Conservation (phyloP, 2,329 filamentous ascomycete genomes). For the Aspergillus tanneri region DNA sequence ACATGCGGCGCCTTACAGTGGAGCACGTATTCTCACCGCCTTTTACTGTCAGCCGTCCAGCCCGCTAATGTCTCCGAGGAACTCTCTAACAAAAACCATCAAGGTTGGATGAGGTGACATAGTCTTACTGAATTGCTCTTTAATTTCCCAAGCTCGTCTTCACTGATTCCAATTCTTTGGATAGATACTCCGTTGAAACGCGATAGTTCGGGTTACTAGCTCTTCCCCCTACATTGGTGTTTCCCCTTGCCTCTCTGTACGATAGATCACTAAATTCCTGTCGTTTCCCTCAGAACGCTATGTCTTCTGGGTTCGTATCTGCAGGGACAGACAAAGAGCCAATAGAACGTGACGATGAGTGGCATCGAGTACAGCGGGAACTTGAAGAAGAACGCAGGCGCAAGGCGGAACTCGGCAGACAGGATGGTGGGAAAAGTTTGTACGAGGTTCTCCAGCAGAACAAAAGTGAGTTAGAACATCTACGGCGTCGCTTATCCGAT, state of each 20-base stretch:
- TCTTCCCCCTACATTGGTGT: no score
- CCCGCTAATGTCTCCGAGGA: no score
- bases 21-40: no score
- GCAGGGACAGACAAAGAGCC: slow-evolving; percentile 44
- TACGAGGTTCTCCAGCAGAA: slow-evolving; percentile 51
- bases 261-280: not conserved
- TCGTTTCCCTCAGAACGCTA: slow-evolving; percentile 16
- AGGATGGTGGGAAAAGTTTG: slow-evolving; percentile 52
- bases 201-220: no score
- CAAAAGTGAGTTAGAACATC: slow-evolving; percentile 45
- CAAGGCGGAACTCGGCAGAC: slow-evolving; percentile 52
- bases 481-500: not conserved
- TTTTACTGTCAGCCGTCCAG: no score
- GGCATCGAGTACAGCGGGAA: slow-evolving; percentile 45
- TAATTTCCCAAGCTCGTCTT: not conserved
- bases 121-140: not conserved
- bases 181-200: no score
- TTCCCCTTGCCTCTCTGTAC: no score
- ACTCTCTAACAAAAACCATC: no score
- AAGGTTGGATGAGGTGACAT: not conserved
- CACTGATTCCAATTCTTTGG: not conserved
- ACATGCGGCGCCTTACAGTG: no score
- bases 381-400: slow-evolving; percentile 47
- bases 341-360: slow-evolving; percentile 44
- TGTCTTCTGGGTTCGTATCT: slow-evolving; percentile 50